These are phyloP conservation scores for Coemansia javaensis DNA, from an alignment of 192 early-diverging fungal species.

Conservation along the genomic window DNA sequence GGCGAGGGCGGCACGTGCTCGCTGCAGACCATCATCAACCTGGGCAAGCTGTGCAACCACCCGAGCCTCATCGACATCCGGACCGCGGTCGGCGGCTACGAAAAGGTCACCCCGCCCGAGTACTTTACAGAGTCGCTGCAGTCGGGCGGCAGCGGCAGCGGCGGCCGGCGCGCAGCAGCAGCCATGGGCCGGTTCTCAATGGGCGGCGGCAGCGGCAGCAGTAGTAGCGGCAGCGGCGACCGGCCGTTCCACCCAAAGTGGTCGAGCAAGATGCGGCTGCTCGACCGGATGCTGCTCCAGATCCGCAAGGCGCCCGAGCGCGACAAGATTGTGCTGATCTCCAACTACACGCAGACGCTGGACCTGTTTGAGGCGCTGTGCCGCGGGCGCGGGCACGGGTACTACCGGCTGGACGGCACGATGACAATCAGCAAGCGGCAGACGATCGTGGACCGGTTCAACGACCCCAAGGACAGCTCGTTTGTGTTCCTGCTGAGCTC, in stretches of 20 bases:
- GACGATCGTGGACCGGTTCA: conserved; percentile 94
- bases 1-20: conserved; percentile 76
- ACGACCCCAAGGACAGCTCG: conserved; percentile 77
- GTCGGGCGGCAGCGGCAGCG: not conserved
- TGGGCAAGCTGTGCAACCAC: conserved; percentile 98
- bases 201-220: not conserved
- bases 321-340: conserved; percentile 98
- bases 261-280: conserved; percentile 88
- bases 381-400: conserved; percentile 62
- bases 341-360: conserved; percentile 97
- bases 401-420: conserved; percentile 83
- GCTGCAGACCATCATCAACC: conserved; percentile 80
- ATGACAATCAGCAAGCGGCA: conserved; percentile 91
- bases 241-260: conserved; percentile 56
- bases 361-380: conserved; percentile 93
- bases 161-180: conserved; percentile 4
- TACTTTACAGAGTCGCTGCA: conserved; percentile 48
- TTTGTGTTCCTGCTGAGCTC: conserved; percentile 96
- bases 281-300: conserved; percentile 72
- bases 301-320: conserved; percentile 61
- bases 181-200: conserved; percentile 4
- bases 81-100: conserved; percentile 56
- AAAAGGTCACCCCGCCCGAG: conserved; percentile 51
- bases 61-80: conserved; percentile 78
- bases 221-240: conserved; percentile 2